Percentiles rank a stretch among this genome's conserved stretches.
These are phyloP conservation scores for Ogataea paradorogensis DNA, from an alignment of 805 yeast genomes.

Conservation along the genomic window DNA sequence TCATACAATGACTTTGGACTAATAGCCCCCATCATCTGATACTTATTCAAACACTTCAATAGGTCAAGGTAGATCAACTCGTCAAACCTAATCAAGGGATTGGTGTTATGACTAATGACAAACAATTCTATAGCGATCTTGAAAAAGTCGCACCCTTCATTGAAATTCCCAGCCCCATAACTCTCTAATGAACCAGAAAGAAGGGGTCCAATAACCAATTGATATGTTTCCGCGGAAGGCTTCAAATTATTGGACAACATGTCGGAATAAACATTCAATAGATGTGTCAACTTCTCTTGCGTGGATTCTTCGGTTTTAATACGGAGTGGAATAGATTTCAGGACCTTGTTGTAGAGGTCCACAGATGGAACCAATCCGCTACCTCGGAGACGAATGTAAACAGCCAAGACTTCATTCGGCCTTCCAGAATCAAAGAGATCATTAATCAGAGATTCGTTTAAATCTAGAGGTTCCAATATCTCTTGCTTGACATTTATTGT, in stretches of 20 bases:
- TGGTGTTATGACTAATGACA: conserved; percentile 27
- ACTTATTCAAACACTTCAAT: conserved; percentile 27
- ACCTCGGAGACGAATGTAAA: conserved; percentile 31
- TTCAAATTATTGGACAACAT: conserved; percentile 50
- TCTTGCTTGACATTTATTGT: conserved; percentile 3
- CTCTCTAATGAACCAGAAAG: conserved; percentile 48
- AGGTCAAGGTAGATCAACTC: conserved; percentile 22
- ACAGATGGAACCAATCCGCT: conserved; percentile 42
- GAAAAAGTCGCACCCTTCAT: conserved; percentile 45
- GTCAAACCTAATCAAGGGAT: conserved; percentile 17
- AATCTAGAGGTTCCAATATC: conserved; percentile 8
- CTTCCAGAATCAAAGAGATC: conserved; percentile 22
- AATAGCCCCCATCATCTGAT: conserved; percentile 21
- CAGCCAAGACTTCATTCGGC: conserved; percentile 34
- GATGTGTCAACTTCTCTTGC: conserved; percentile 58
- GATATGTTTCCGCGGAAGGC: conserved; percentile 56
- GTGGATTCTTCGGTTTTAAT: conserved; percentile 47
- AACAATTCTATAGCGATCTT: conserved; percentile 50
- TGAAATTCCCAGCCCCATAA: conserved; percentile 33
- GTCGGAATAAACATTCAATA: conserved; percentile 68
- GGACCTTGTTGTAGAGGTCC: conserved; percentile 50
- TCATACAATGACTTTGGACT: conserved; percentile 17
- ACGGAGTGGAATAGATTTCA: conserved; percentile 53
- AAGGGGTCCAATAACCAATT: conserved; percentile 48
- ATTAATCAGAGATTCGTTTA: conserved; percentile 26